Evolutionary conservation across 2,329 filamentous ascomycete species (phyloP), one percentile per base, ranked within the genome.

Genomic region (Colletotrichum noveboracense): DNA sequence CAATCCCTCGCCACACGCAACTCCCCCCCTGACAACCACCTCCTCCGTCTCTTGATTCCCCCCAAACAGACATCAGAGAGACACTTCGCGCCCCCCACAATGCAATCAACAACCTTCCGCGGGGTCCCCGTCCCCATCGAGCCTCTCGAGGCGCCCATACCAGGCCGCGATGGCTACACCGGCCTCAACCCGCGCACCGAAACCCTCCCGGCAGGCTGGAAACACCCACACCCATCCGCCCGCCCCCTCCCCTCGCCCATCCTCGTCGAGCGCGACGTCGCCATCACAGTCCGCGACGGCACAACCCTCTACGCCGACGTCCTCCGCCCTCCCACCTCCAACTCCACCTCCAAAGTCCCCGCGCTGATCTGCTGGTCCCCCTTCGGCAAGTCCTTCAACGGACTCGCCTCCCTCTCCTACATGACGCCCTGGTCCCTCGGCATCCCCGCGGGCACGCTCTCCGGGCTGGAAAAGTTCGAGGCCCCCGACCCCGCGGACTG

Each of bases 371-470:
- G 81, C 65, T 89, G 86, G 86, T 84, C 82, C 8, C 84, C 83
- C 16, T 89, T 86, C 74, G 87, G 87, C 24, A 89, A 89, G 77
- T 84, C 86, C 72, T 86, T 84, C 73, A 84, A 81, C 18, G 83
- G 83, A 5, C 77, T 86, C 16, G 78, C 81, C 21, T 85, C 85
- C 80, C 79, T 86, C 5, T 80, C 68, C 8, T 70, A 83, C 2
- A 86, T 85, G 79, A 82, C 81, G 2, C 80, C 81, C 6, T 85
- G 83, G 83, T 82, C 85, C 38, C 84, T 83, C 66, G 84, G 86
- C 8, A 82, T 87, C 3, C 80, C 81, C 6, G 71, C 77, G 34
- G 66, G 56, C 26, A 77, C 76, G 7, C 61, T 79, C 16, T 78
- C 77, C 18, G 78, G 78, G 3, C 74, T 80, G 18, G 79, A 82